Evolutionary conservation across 140 eudicot genomes (phyloP).

Genomic region (Erigeron philadelphicus): DNA sequence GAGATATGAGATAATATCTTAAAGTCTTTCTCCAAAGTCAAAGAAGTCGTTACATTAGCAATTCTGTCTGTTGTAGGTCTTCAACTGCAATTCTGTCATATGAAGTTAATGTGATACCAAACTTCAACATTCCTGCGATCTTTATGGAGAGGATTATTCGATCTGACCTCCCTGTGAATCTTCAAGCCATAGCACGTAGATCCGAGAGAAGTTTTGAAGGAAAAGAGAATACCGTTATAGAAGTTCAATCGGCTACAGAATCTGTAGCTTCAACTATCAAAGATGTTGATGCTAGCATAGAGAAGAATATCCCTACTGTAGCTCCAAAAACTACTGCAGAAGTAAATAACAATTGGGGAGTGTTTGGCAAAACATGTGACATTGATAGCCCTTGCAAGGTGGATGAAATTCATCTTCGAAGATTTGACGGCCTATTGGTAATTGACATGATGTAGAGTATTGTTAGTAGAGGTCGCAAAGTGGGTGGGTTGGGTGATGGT

Average conservation of each 20-base stretch:
- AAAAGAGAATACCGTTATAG: conserved; percentile 36
- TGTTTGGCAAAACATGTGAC: conserved; percentile 72
- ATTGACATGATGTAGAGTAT: conserved; percentile 24
- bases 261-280: conserved; percentile 33
- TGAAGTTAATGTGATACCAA: conserved; percentile 91
- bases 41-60: conserved; percentile 13
- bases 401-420: conserved; percentile 94
- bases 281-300: conserved; percentile 31
- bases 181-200: conserved; percentile 89
- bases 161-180: conserved; percentile 95
- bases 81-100: conserved; percentile 54
- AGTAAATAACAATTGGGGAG: conserved; percentile 75
- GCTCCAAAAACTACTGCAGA: conserved; percentile 52
- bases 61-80: conserved; percentile 42
- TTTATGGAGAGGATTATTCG: conserved; percentile 86
- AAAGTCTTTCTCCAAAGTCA: conserved; percentile 1
- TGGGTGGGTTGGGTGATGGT: not conserved
- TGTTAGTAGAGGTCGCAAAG: conserved; percentile 7
- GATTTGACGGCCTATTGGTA: conserved; percentile 97
- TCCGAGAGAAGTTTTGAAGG: conserved; percentile 69
- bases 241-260: conserved; percentile 19
- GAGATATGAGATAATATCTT: not conserved
- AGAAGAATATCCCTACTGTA: conserved; percentile 36
- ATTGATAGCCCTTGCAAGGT: conserved; percentile 66
- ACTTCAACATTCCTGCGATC: conserved; percentile 80